Conservation (phyloP, 352 stramenopile genomes). For the Pythium grandisporangium region DNA sequence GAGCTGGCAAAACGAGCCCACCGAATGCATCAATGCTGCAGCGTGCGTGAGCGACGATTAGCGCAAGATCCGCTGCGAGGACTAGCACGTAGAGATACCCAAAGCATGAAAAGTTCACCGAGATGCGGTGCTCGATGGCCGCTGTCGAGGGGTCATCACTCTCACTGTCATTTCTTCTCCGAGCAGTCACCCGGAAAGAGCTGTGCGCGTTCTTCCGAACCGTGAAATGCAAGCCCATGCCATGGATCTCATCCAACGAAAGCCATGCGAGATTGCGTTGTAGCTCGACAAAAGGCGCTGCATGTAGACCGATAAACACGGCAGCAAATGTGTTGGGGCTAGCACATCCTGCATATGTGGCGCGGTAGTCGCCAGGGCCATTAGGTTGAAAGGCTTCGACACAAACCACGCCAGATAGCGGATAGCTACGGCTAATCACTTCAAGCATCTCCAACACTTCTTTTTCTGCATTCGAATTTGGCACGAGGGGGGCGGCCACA, state of each 20-base stretch:
- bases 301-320: slow-evolving; percentile 28
- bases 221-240: slow-evolving; percentile 45
- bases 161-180: no score
- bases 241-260: slow-evolving; percentile 29
- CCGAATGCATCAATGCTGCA: slow-evolving; percentile 21
- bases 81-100: slow-evolving; percentile 41
- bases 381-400: slow-evolving; percentile 30
- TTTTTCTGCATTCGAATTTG: slow-evolving; percentile 35
- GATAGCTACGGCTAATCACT: slow-evolving; percentile 33
- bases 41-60: slow-evolving; percentile 19
- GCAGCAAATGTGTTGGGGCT: slow-evolving; percentile 30
- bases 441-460: slow-evolving; percentile 38
- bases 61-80: slow-evolving; percentile 22
- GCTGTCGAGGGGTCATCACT: slow-evolving; percentile 8
- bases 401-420: slow-evolving; percentile 24
- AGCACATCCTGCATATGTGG: slow-evolving; percentile 26
- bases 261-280: slow-evolving; percentile 30
- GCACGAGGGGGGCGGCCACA: slow-evolving; percentile 13
- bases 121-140: slow-evolving; percentile 15
- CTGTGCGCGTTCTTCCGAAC: slow-evolving; percentile 32
- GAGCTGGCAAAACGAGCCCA: slow-evolving; percentile 19
- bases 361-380: slow-evolving; percentile 10
- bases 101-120: slow-evolving; percentile 42
- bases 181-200: slow-evolving; percentile 13
- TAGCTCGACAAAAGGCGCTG: slow-evolving; percentile 19